phyloP scores from a whole-genome alignment of 2,329 filamentous ascomycete genomes.

The Periconia sp. region DNA sequence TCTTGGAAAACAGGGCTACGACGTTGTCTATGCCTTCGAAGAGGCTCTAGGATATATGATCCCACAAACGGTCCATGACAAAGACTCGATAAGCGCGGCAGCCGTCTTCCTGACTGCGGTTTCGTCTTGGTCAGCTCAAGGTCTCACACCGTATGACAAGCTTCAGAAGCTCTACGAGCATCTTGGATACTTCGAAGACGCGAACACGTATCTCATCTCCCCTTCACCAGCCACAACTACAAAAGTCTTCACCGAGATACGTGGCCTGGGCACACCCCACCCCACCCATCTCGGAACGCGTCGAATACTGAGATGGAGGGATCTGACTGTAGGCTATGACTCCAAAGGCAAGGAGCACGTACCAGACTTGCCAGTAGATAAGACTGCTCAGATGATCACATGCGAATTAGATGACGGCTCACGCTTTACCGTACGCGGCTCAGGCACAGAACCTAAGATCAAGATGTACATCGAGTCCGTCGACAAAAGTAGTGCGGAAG shows the following conservation, averaged over 20 bases:
- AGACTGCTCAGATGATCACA: conserved; percentile 68
- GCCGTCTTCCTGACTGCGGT: conserved; percentile 64
- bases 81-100: conserved; percentile 68
- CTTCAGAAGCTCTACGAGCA: conserved; percentile 62
- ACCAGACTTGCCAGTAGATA: conserved; percentile 63
- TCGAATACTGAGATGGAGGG: conserved; percentile 64
- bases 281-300: conserved; percentile 57
- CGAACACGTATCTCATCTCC: conserved; percentile 69
- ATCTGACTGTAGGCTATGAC: conserved; percentile 67
- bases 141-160: conserved; percentile 63
- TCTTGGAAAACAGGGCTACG: conserved; percentile 55
- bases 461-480: conserved; percentile 63
- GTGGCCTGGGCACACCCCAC: conserved; percentile 51
- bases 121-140: conserved; percentile 58
- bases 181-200: conserved; percentile 67
- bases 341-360: conserved; percentile 58
- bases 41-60: conserved; percentile 74
- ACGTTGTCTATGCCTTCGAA: conserved; percentile 66
- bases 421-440: conserved; percentile 65
- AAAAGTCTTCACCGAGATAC: conserved; percentile 61
- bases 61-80: conserved; percentile 66
- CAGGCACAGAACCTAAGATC: conserved; percentile 71
- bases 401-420: conserved; percentile 62
- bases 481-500: conserved; percentile 48
- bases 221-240: conserved; percentile 60